Percentiles rank a stretch among this genome's conserved stretches.
These are phyloP conservation scores for Umbilicaria muhlenbergii DNA, from an alignment of 495 filamentous ascomycete species.

Conservation along the genomic window DNA sequence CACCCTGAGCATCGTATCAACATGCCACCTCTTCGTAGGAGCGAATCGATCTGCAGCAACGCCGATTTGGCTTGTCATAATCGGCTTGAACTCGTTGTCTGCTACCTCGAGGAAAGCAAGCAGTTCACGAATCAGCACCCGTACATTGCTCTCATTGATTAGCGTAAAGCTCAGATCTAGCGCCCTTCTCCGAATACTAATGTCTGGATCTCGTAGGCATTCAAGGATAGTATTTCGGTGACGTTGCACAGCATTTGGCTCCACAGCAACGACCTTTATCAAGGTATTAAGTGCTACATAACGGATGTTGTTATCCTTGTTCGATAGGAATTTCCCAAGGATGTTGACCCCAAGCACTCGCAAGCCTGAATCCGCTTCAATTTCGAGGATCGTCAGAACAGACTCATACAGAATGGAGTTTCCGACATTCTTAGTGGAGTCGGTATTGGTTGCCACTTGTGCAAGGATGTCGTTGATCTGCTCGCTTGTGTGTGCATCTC, in stretches of 20 bases:
- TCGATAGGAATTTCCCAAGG: slow-evolving; percentile 90
- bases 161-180: slow-evolving; percentile 95
- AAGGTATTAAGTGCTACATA: slow-evolving; percentile 95
- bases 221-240: slow-evolving; percentile 96
- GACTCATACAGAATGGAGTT: slow-evolving; percentile 97
- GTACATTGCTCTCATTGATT: slow-evolving; percentile 91
- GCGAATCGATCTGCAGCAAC: slow-evolving; percentile 92
- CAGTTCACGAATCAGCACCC: slow-evolving; percentile 80
- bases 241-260: slow-evolving; percentile 92
- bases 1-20: slow-evolving; percentile 94
- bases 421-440: slow-evolving; percentile 95
- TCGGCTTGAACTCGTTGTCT: slow-evolving; percentile 95
- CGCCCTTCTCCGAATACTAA: slow-evolving; percentile 86
- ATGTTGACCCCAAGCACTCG: slow-evolving; percentile 95
- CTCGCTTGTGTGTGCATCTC: slow-evolving; percentile 80
- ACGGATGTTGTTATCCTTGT: slow-evolving; percentile 97
- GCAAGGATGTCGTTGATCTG: slow-evolving; percentile 97
- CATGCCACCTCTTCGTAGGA: slow-evolving; percentile 93
- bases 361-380: slow-evolving; percentile 89
- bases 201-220: slow-evolving; percentile 94
- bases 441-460: slow-evolving; percentile 96
- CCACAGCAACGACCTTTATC: slow-evolving; percentile 95
- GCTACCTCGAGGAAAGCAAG: slow-evolving; percentile 91
- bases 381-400: slow-evolving; percentile 92
- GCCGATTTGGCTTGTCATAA: slow-evolving; percentile 93